phyloP scores from a whole-genome alignment of 371 early-diverging fungal genomes.

The Mucor circinelloides region DNA sequence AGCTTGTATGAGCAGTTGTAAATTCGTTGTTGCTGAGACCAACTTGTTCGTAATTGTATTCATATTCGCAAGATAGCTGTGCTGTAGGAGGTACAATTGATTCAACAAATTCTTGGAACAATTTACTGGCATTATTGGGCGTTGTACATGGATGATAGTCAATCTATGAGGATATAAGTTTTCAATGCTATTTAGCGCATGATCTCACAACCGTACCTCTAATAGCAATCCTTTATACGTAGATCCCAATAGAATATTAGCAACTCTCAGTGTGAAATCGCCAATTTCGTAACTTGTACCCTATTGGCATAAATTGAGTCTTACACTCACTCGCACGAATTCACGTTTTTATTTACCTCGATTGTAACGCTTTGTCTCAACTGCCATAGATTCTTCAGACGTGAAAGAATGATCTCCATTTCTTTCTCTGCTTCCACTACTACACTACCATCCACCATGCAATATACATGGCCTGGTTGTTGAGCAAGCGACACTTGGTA shows the following conservation, averaged over 20 bases:
- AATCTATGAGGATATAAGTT: conserved; percentile 26
- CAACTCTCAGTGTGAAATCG: conserved; percentile 55
- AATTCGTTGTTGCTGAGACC: conserved; percentile 52
- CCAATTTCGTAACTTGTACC: conserved; percentile 56
- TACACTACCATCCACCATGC: conserved; percentile 59
- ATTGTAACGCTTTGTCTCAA: conserved; percentile 48
- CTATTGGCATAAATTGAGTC: conserved; percentile 14
- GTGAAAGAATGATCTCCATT: conserved; percentile 46
- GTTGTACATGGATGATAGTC: conserved; percentile 52
- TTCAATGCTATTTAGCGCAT: neutral
- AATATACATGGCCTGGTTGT: conserved; percentile 50
- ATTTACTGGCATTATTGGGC: conserved; percentile 39
- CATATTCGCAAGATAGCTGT: conserved; percentile 50
- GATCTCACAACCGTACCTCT: conserved; percentile 32
- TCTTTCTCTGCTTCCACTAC: conserved; percentile 57
- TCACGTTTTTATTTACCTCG: conserved; percentile 29
- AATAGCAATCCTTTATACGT: conserved; percentile 52
- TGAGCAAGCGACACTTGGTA: conserved; percentile 53
- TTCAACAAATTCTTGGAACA: conserved; percentile 49
- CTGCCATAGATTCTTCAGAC: conserved; percentile 55
- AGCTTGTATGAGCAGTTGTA: conserved; percentile 55
- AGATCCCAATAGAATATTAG: conserved; percentile 52
- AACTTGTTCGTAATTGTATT: conserved; percentile 49
- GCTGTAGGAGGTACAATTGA: conserved; percentile 50
- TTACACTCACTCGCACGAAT: neutral